Evolutionary conservation across 2,329 filamentous ascomycete genomes (phyloP).

Genomic region (Juglanconis sp.): DNA sequence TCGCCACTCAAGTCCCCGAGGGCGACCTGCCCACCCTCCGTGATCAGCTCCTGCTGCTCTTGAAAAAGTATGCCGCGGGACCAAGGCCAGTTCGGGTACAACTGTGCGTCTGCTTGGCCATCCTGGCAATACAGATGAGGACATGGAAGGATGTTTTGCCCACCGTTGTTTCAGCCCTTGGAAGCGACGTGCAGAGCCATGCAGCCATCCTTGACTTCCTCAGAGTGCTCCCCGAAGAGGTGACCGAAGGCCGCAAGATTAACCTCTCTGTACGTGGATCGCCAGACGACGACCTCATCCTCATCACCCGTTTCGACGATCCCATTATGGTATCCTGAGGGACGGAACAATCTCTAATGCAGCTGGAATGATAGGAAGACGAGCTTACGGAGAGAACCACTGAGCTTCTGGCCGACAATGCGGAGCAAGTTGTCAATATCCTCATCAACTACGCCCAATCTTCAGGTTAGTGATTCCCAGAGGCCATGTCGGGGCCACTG

Average conservation of each 20-base stretch:
- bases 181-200: conserved; percentile 72
- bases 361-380: conserved; percentile 73
- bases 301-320: conserved; percentile 29
- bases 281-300: conserved; percentile 44
- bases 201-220: conserved; percentile 93
- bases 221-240: conserved; percentile 95
- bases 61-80: conserved; percentile 77
- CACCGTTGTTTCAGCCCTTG: conserved; percentile 75
- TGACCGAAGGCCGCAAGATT: conserved; percentile 98
- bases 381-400: conserved; percentile 81
- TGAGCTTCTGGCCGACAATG: conserved; percentile 88
- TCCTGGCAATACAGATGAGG: conserved; percentile 93
- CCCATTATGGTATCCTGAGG: conserved; percentile 31
- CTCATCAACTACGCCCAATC: conserved; percentile 89
- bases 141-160: conserved; percentile 91
- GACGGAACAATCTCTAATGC: conserved; percentile 42
- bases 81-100: conserved; percentile 85
- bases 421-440: conserved; percentile 79
- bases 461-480: conserved; percentile 60
- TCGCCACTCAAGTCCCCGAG: conserved; percentile 76
- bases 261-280: conserved; percentile 93
- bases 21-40: conserved; percentile 73
- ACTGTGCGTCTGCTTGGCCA: conserved; percentile 90
- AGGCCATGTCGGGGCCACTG: conserved; percentile 6
- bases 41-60: conserved; percentile 76